Base-by-base conservation (phyloP, 768 basidiomycete species). In the Leccinum disarticulatum region DNA sequence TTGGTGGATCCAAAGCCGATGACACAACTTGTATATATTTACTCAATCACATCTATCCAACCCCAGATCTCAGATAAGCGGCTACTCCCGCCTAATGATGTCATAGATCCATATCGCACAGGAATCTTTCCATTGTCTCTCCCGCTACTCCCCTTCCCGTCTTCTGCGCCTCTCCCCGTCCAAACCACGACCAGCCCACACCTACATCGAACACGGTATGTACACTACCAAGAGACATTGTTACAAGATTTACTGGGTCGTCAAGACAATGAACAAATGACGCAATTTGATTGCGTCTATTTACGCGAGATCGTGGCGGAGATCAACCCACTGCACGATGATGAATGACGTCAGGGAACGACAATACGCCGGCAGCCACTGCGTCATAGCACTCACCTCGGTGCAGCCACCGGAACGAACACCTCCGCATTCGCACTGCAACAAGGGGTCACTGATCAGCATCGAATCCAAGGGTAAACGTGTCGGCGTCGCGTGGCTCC, bases 331-430 rank as follows among this genome's bases (percentile, higher is more conserved):
- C 85, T 79, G 61, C 36, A 64, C 25, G 49, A 19, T 38, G 22
- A 10, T 35, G 36, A 38, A 15, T 71, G 73, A 77, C 73, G 70
- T 69, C 67, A 68, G 65, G 41, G n/a, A 41, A 41, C 61, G 65
- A 58, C 56, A 51, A 53, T 47, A 36, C 52, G 50, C 22, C 53
- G 19, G 54, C 46, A 48, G 33, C 52, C 38, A 38, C 25, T 63
- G 68, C 70, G 70, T 73, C 67, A 70, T 68, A 31, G 6, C 54
- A 70, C 83, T 66, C 64, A 90, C 91, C 90, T 92, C 22, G 94
- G 93, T n/a, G 91, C 90, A 36, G 88, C 81, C 60, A 93, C 77
- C 52, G 95, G 93, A 61, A 85, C 79, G 74, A 95, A 96, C 27
- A 97, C 95, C 72, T 96, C 93, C 17, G 92, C 93, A 15, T 81